Conservation (phyloP, 2,329 filamentous ascomycete species). For the Diplodia mutila region DNA sequence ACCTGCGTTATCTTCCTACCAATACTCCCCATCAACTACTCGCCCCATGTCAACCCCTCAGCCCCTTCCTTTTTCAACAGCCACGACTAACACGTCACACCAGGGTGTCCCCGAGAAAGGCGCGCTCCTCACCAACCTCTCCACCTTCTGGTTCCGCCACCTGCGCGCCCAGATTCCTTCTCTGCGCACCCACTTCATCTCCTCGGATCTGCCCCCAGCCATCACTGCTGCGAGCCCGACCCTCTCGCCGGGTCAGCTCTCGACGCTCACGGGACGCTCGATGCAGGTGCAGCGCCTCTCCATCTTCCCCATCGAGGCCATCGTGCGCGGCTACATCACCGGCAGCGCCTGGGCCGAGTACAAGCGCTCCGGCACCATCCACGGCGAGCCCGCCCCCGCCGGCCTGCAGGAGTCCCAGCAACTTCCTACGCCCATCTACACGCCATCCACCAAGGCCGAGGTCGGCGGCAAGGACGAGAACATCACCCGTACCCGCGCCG, state of each 20-base stretch:
- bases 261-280: conserved; percentile 61
- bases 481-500: conserved; percentile 61
- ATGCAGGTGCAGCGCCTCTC: conserved; percentile 78
- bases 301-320: conserved; percentile 79
- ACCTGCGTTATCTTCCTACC: background rate
- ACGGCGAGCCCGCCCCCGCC: conserved; percentile 70
- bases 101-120: conserved; percentile 70
- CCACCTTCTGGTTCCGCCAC: conserved; percentile 69
- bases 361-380: conserved; percentile 72
- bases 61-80: background rate
- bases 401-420: conserved; percentile 73
- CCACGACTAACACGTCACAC: conserved; percentile 3
- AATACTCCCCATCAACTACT: background rate
- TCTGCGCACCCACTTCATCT: conserved; percentile 67
- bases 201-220: conserved; percentile 58
- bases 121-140: conserved; percentile 68
- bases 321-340: conserved; percentile 88
- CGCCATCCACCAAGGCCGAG: conserved; percentile 84
- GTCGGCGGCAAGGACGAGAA: conserved; percentile 82
- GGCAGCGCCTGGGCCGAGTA: conserved; percentile 85
- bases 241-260: conserved; percentile 36
- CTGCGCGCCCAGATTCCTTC: conserved; percentile 60
- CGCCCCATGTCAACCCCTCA: background rate
- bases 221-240: conserved; percentile 40
- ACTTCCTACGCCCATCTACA: conserved; percentile 72